Evolutionary conservation across 2,329 filamentous ascomycete genomes (phyloP), one percentile per base, ranked within the genome.

Genomic region (Magnaporthiopsis incrustans): DNA sequence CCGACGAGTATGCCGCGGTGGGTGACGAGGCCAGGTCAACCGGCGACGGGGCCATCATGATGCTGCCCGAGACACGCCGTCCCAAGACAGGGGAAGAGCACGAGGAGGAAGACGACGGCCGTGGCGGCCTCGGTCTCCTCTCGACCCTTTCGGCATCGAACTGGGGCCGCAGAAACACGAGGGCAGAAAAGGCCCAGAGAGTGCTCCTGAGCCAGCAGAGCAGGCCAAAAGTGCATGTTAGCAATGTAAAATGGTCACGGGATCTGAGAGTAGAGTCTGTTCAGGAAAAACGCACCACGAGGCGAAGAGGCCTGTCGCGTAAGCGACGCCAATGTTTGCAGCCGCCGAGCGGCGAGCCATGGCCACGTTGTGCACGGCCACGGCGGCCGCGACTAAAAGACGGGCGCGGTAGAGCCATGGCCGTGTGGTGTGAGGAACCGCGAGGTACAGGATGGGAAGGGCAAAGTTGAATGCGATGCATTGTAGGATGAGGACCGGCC

Each of bases 101-200:
- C 1, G 38, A 50, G 38, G 30, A 30, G 30, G 38, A 50, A 22
- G 38, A 50, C 4, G 38, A 22, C 15, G 38, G 15, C 15, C 38
- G 15, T 22, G 38, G 15, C 7, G 38, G 38, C n/a, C 30, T 59
- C 2, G 25, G 58, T 50, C 67, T 35, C 53, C 62, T 50, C 27
- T 80, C 72, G 0, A 82, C 77, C 67, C 85, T 79, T 66, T 79
- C 83, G 0, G 81, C 81, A 26, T 85, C 82, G 70, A 80, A 81
- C 71, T 88, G 85, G 4, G 85, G 83, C 25, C 77, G 74, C 59
- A 77, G 81, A 74, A 82, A 84, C 1, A 87, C 71, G 30, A 88
- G 71, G 69, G 84, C 71, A 26, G 79, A 78, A 64, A 81, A 69
- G 50, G 73, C 77, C 73, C 78, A 79, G 25, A 87, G 71, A 14